Conservation (phyloP, 2,329 filamentous ascomycete genomes). For the Bipolaris cookei region DNA sequence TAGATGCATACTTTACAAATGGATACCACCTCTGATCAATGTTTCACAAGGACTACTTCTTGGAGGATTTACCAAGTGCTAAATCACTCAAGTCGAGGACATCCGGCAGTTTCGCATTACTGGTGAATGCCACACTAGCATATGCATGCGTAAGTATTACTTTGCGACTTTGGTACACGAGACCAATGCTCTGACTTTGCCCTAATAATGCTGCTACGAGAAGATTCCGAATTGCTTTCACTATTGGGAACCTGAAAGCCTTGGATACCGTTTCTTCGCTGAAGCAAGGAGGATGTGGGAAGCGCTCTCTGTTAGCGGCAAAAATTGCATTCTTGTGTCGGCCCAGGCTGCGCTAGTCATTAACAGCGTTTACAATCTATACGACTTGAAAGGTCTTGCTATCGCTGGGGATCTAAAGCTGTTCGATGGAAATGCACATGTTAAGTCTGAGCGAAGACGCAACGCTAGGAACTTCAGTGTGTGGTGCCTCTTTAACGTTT, state of each 20-base stretch:
- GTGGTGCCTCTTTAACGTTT: not conserved
- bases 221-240: constrained; percentile 7
- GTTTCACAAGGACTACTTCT: constrained; percentile 28
- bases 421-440: constrained; percentile 11
- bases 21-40: constrained; percentile 18
- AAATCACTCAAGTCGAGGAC: not conserved
- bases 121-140: constrained; percentile 32
- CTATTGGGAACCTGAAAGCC: constrained; percentile 24
- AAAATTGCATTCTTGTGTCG: constrained; percentile 17
- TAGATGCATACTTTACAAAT: constrained; percentile 20
- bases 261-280: constrained; percentile 26
- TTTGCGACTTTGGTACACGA: not conserved
- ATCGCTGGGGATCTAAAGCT: constrained; percentile 24
- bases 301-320: constrained; percentile 5
- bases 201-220: not conserved
- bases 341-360: constrained; percentile 24
- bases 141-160: constrained; percentile 25
- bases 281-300: constrained; percentile 34
- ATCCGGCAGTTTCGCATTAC: constrained; percentile 23
- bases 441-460: not conserved
- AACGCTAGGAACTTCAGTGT: not conserved
- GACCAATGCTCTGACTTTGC: not conserved
- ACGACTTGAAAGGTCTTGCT: constrained; percentile 15
- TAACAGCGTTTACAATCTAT: constrained; percentile 19
- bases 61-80: constrained; percentile 26